Conservation (phyloP, 306 rosid genomes). For the Bauhinia variegata region DNA sequence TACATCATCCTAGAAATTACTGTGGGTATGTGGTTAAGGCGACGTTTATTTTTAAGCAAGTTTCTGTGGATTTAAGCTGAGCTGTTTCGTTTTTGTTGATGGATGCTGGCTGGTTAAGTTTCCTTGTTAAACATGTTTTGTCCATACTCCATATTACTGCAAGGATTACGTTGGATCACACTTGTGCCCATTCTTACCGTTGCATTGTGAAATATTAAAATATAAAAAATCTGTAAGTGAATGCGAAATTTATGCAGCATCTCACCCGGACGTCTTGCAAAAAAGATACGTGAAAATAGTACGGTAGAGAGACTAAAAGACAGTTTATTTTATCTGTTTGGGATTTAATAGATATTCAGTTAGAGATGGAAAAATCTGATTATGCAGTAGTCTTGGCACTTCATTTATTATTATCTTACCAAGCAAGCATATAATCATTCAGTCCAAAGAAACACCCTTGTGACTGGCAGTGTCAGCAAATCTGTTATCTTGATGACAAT, state of each 20-base stretch:
- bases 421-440: no score
- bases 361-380: no score
- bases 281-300: no score
- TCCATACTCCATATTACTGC: not conserved
- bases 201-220: not conserved
- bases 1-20: not conserved
- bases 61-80: constrained; percentile 28
- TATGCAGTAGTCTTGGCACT: no score
- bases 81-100: constrained; percentile 28
- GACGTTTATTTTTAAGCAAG: constrained; percentile 47
- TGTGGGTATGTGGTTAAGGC: constrained; percentile 33
- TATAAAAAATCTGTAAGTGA: constrained; percentile 30
- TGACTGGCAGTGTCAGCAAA: no score
- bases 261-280: no score
- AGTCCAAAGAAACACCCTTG: no score
- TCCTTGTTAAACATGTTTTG: no score
- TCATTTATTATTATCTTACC: no score
- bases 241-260: constrained; percentile 2
- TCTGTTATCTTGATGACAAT: not conserved
- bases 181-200: constrained; percentile 24
- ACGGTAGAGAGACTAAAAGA: no score
- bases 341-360: no score
- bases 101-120: constrained; percentile 13
- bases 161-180: constrained; percentile 33
- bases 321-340: no score